Evolutionary conservation across 179 eudicot genomes (phyloP).

Genomic region (Sideroxylon spinosum): DNA sequence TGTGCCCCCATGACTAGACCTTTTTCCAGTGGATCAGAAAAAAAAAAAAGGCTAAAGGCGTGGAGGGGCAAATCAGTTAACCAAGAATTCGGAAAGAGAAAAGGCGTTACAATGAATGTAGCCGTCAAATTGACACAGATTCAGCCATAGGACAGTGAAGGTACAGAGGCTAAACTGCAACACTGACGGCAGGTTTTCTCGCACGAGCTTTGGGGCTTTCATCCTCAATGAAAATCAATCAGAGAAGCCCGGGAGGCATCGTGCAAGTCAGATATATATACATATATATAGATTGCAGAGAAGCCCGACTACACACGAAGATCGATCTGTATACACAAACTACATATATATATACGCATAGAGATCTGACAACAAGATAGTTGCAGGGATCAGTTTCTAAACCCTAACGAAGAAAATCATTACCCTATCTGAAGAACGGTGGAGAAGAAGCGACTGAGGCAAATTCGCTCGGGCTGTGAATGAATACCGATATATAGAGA

Average conservation of each 20-base stretch:
- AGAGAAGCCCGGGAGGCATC: constrained; percentile 10
- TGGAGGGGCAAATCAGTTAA: constrained; percentile 27
- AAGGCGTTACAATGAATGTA: background rate
- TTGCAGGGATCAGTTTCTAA: no score
- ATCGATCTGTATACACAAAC: no score
- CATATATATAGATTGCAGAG: no score
- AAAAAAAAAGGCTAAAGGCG: constrained; percentile 53
- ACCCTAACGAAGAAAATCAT: no score
- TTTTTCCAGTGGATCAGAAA: constrained; percentile 24
- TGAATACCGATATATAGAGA: no score
- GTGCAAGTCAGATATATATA: constrained; percentile 1
- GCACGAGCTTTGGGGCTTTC: constrained; percentile 10
- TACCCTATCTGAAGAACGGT: no score
- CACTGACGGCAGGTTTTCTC: background rate
- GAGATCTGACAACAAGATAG: no score
- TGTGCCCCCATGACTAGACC: constrained; percentile 65
- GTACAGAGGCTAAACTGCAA: constrained; percentile 9
- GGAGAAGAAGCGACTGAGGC: no score
- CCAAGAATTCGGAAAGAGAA: no score
- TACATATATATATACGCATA: no score
- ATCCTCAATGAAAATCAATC: background rate
- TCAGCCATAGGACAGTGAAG: background rate
- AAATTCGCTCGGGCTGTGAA: no score
- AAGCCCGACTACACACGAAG: no score
- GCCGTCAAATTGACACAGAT: constrained; percentile 1